A percentile compares a stretch with the other conserved stretches of the same genome.
phyloP scores from a whole-genome alignment of 1,139 yeast genomes.

The Meyerozyma sp. region DNA sequence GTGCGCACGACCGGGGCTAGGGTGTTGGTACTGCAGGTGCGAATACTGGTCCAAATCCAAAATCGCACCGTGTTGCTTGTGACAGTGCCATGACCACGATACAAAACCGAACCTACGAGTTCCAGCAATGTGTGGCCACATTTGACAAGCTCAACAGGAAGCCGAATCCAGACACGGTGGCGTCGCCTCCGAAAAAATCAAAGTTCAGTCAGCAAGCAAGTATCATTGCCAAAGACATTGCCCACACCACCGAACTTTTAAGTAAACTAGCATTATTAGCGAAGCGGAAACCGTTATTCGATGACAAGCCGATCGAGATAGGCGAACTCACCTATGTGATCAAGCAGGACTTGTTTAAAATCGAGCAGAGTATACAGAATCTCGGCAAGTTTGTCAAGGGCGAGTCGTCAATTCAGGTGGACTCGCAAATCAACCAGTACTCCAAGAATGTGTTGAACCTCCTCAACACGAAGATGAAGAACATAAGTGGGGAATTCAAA shows the following conservation, averaged over 20 bases:
- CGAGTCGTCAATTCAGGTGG: slow-evolving; percentile 40
- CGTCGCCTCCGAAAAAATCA: slow-evolving; percentile 36
- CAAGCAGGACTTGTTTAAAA: slow-evolving; percentile 85
- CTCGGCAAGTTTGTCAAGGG: slow-evolving; percentile 54
- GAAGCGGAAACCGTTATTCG: slow-evolving; percentile 86
- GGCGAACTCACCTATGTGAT: slow-evolving; percentile 89
- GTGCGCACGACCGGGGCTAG: background rate
- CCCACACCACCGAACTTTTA: slow-evolving; percentile 79
- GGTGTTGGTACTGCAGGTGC: background rate
- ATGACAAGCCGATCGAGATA: slow-evolving; percentile 91
- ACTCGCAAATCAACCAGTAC: slow-evolving; percentile 62
- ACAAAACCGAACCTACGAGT: slow-evolving; percentile 80
- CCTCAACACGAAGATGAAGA: slow-evolving; percentile 82
- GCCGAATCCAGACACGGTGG: slow-evolving; percentile 10
- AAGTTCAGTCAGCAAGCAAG: slow-evolving; percentile 82
- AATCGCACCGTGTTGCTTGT: slow-evolving; percentile 1
- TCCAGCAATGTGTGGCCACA: slow-evolving; percentile 76
- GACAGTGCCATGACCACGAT: slow-evolving; percentile 26
- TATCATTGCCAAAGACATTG: slow-evolving; percentile 80
- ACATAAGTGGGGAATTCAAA: slow-evolving; percentile 88
- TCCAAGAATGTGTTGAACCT: slow-evolving; percentile 83
- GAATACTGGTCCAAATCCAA: background rate
- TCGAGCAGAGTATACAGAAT: slow-evolving; percentile 71
- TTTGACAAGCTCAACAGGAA: slow-evolving; percentile 55
- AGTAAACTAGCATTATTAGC: slow-evolving; percentile 81